Evolutionary conservation across 2,329 filamentous ascomycete species (phyloP).

Genomic region (Plenodomus lindquistii): DNA sequence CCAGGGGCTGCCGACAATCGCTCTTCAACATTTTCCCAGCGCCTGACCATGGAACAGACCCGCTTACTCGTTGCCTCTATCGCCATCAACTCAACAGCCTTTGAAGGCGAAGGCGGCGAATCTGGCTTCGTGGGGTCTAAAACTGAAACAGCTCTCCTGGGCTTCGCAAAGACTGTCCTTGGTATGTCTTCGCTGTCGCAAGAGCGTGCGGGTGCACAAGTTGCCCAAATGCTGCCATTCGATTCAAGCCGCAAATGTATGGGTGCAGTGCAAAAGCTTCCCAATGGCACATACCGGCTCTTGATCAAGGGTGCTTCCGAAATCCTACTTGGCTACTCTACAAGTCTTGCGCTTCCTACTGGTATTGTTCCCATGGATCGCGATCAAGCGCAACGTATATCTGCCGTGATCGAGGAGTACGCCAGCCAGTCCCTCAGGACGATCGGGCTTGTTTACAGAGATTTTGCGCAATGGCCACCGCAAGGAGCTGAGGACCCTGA

Average conservation of each 20-base stretch:
- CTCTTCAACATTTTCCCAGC: constrained; percentile 45
- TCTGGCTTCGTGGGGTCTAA: constrained; percentile 71
- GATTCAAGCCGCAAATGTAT: constrained; percentile 71
- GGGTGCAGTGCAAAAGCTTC: constrained; percentile 64
- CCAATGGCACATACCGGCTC: constrained; percentile 60
- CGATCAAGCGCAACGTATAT: constrained; percentile 56
- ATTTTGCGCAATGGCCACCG: constrained; percentile 84
- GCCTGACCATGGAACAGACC: constrained; percentile 45
- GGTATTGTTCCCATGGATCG: constrained; percentile 56
- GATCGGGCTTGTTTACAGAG: constrained; percentile 79
- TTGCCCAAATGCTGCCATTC: constrained; percentile 62
- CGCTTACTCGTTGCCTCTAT: constrained; percentile 61
- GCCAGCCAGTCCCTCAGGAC: constrained; percentile 79
- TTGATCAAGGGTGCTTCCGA: constrained; percentile 57
- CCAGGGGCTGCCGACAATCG: constrained; percentile 50
- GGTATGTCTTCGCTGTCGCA: constrained; percentile 64
- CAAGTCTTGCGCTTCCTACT: constrained; percentile 44
- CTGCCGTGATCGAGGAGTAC: constrained; percentile 63
- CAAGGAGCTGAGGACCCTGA: constrained; percentile 58
- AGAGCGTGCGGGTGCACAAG: constrained; percentile 63
- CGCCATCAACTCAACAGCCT: constrained; percentile 43
- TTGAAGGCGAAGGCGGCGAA: constrained; percentile 47
- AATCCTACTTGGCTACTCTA: constrained; percentile 53
- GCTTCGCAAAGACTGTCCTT: constrained; percentile 68
- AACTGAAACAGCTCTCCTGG: constrained; percentile 73